These are phyloP conservation scores for Aspergillus brasiliensis DNA, from an alignment of 2,329 filamentous ascomycete species.

Conservation along the genomic window DNA sequence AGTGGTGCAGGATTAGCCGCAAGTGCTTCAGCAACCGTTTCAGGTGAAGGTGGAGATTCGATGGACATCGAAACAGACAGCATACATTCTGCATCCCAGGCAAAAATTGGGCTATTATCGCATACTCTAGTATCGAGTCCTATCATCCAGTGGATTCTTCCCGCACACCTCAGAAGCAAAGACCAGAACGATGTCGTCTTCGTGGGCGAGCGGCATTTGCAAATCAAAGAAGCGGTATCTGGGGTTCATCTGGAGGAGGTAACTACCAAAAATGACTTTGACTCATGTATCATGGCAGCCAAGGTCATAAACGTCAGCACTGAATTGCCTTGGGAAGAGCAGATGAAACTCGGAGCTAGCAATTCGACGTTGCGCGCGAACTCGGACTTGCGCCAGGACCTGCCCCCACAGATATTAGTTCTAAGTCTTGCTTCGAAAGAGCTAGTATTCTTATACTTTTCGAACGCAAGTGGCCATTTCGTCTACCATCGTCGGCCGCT, in stretches of 20 bases:
- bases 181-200: constrained; percentile 81
- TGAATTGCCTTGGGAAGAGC: constrained; percentile 39
- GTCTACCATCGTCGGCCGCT: constrained; percentile 61
- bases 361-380: constrained; percentile 8
- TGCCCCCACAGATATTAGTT: constrained; percentile 80
- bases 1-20: constrained; percentile 1
- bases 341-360: constrained; percentile 28
- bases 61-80: constrained; percentile 21
- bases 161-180: constrained; percentile 72
- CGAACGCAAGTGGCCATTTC: constrained; percentile 58
- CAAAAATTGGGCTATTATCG: constrained; percentile 72
- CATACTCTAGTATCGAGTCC: constrained; percentile 78
- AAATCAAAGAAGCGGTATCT: constrained; percentile 71
- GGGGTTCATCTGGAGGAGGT: constrained; percentile 72
- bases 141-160: constrained; percentile 73
- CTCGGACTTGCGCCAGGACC: constrained; percentile 21
- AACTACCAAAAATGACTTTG: constrained; percentile 77
- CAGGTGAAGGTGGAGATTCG: constrained; percentile 7
- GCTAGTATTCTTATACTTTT: constrained; percentile 74
- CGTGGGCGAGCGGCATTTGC: constrained; percentile 78
- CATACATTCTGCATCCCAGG: constrained; percentile 31
- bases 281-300: constrained; percentile 75
- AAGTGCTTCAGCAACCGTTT: constrained; percentile 3
- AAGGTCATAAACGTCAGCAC: constrained; percentile 67
- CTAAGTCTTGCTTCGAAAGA: constrained; percentile 74